These are phyloP conservation scores for Xylaria polymorpha DNA, from an alignment of 2,329 filamentous ascomycete species.

Conservation along the genomic window DNA sequence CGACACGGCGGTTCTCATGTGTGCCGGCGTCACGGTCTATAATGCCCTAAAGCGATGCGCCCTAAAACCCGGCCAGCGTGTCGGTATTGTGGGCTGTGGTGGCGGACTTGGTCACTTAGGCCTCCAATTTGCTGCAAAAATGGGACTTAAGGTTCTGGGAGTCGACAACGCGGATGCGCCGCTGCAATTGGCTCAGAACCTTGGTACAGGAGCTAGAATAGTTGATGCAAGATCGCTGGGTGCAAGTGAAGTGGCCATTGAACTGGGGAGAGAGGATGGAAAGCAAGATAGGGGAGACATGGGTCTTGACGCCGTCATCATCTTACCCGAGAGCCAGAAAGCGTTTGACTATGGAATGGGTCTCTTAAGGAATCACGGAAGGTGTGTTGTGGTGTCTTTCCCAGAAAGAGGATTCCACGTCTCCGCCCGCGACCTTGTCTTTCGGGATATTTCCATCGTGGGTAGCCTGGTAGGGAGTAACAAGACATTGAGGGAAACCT, in stretches of 20 bases:
- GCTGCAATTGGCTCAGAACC: conserved; percentile 51
- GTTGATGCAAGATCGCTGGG: conserved; percentile 53
- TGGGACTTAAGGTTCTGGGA: conserved; percentile 53
- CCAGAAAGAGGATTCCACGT: conserved; percentile 57
- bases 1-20: conserved; percentile 57
- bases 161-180: conserved; percentile 53
- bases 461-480: conserved; percentile 58
- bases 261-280: conserved; percentile 53
- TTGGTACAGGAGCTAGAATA: conserved; percentile 50
- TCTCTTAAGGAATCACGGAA: conserved; percentile 57
- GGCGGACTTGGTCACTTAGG: conserved; percentile 48
- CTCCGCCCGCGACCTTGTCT: conserved; percentile 57
- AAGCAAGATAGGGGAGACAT: conserved; percentile 52
- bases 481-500: conserved; percentile 53
- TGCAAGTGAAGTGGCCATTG: conserved; percentile 39
- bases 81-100: conserved; percentile 56
- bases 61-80: conserved; percentile 48
- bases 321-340: conserved; percentile 59
- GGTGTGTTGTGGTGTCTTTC: conserved; percentile 60
- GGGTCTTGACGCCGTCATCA: conserved; percentile 59
- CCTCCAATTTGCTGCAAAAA: conserved; percentile 44
- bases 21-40: conserved; percentile 57
- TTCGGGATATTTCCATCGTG: conserved; percentile 56
- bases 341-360: conserved; percentile 60
- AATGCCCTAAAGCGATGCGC: conserved; percentile 54